phyloP scores from a whole-genome alignment of 1,284 basidiomycete genomes.

The Anthracocystis setariae region DNA sequence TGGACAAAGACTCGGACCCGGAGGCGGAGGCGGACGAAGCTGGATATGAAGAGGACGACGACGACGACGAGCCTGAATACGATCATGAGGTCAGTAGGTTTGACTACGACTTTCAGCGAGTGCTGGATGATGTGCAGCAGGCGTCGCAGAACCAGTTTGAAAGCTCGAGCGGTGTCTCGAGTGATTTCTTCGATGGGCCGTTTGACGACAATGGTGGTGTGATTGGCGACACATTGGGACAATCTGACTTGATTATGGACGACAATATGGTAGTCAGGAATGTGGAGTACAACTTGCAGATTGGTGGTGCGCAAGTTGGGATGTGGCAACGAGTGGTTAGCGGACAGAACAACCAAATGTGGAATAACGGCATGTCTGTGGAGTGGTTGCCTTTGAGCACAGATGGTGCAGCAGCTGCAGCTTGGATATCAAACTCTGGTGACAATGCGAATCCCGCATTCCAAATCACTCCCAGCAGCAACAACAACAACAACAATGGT shows the following conservation, averaged over 20 bases:
- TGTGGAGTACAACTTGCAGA: not conserved
- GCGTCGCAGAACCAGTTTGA: conserved; percentile 15
- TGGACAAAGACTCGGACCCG: conserved; percentile 34
- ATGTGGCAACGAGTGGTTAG: conserved; percentile 12
- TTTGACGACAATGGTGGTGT: conserved; percentile 20
- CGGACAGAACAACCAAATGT: conserved; percentile 24
- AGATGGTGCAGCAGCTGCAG: too few relatives aligned
- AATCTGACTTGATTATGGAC: conserved; percentile 8
- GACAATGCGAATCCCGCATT: too few relatives aligned
- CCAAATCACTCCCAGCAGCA: too few relatives aligned
- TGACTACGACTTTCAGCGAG: conserved; percentile 34
- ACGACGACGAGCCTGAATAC: conserved; percentile 42
- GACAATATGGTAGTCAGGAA: conserved; percentile 1
- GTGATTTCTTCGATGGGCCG: conserved; percentile 45
- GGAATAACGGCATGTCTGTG: conserved; percentile 17
- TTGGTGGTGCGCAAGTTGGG: conserved; percentile 5
- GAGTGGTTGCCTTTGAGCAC: conserved; percentile 9
- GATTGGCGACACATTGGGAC: conserved; percentile 12
- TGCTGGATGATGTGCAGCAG: conserved; percentile 32
- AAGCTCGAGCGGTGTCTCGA: conserved; percentile 7
- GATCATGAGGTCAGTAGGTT: conserved; percentile 12
- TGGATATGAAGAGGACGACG: conserved; percentile 48
- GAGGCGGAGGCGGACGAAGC: conserved; percentile 43
- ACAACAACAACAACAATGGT: too few relatives aligned
- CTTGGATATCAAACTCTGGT: too few relatives aligned